Evolutionary conservation across 768 basidiomycete species (phyloP).

Genomic region (Galerina marginata): DNA sequence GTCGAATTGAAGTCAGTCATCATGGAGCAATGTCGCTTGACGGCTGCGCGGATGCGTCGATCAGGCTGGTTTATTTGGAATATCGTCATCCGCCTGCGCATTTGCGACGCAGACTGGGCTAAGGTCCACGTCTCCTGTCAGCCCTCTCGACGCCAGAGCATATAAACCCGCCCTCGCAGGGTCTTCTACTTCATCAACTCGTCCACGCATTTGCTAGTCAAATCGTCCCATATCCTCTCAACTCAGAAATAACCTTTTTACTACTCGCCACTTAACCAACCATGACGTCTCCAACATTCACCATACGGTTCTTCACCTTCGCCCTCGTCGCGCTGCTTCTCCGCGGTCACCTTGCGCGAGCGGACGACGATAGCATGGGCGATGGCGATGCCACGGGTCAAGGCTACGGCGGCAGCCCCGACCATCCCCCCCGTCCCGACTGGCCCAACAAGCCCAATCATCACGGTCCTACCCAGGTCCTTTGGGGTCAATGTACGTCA

Average conservation of each 20-base stretch:
- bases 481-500: constrained; percentile 30
- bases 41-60: neutral
- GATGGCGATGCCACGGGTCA: neutral
- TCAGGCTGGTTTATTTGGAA: neutral
- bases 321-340: constrained; percentile 21
- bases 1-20: too few relatives aligned
- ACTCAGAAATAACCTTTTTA: neutral
- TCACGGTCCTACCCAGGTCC: constrained; percentile 21
- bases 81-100: too few relatives aligned
- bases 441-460: neutral
- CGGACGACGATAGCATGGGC: constrained; percentile 2
- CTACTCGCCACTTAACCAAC: neutral
- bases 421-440: neutral
- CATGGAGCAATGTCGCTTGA: too few relatives aligned
- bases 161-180: constrained; percentile 8
- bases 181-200: constrained; percentile 14
- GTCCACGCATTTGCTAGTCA: constrained; percentile 21
- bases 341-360: constrained; percentile 8
- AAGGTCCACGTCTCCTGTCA: neutral
- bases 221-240: constrained; percentile 2
- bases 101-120: constrained; percentile 10
- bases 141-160: neutral
- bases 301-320: constrained; percentile 18
- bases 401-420: neutral
- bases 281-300: constrained; percentile 5